Evolutionary conservation across 306 rosid species (phyloP).

Genomic region (Lathyrus aphaca): DNA sequence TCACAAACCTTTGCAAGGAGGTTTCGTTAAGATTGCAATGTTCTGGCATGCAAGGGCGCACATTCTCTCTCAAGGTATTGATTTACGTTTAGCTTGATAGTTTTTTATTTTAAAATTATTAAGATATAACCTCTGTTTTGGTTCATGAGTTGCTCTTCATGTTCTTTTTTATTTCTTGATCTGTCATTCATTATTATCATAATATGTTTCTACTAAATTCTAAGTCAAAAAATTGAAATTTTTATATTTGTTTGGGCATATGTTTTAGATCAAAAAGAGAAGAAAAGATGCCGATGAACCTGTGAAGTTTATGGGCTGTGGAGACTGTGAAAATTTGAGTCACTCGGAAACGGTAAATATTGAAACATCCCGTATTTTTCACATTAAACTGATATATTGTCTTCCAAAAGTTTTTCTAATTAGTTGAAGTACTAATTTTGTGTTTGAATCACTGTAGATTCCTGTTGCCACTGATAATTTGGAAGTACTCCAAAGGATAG

Average conservation of each 20-base stretch:
- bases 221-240: conserved; percentile 22
- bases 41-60: conserved; percentile 80
- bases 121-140: conserved; percentile 33
- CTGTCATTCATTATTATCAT: conserved; percentile 15
- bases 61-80: conserved; percentile 82
- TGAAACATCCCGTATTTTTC: conserved; percentile 29
- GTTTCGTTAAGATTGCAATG: conserved; percentile 79
- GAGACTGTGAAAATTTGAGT: conserved; percentile 95
- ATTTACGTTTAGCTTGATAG: conserved; percentile 23
- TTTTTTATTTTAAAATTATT: conserved; percentile 33
- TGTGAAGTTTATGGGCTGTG: conserved; percentile 88
- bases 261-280: conserved; percentile 75
- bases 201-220: conserved; percentile 35
- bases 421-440: conserved; percentile 39
- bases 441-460: conserved; percentile 54
- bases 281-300: conserved; percentile 87
- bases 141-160: conserved; percentile 17
- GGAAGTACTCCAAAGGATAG: conserved; percentile 83
- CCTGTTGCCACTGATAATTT: conserved; percentile 84
- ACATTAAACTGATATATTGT: conserved; percentile 9
- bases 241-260: conserved; percentile 20
- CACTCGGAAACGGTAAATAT: conserved; percentile 76
- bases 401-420: conserved; percentile 25
- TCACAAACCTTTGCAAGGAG: conserved; percentile 82
- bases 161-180: conserved; percentile 33